Conservation (phyloP, 2,329 filamentous ascomycete genomes). For the Nemania sp. region DNA sequence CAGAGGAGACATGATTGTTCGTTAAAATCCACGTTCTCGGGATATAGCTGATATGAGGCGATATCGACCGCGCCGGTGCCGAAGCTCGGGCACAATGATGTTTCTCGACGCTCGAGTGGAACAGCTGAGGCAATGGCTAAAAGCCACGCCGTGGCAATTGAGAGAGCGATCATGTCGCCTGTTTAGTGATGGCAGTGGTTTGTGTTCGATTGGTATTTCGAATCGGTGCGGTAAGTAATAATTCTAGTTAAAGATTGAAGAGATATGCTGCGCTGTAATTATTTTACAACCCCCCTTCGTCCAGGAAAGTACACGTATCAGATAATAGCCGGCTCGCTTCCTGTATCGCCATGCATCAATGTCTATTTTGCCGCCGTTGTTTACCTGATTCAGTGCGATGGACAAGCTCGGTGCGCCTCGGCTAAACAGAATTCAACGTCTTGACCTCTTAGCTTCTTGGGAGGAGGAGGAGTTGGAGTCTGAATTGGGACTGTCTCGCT, state of each 20-base stretch:
- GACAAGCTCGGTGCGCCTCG: slow-evolving; percentile 11
- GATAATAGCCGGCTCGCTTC: background rate
- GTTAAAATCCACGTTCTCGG: slow-evolving; percentile 45
- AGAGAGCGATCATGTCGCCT: slow-evolving; percentile 20
- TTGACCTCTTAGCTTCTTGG: background rate
- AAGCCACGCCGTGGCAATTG: slow-evolving; percentile 15
- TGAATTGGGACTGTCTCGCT: background rate
- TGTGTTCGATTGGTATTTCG: background rate
- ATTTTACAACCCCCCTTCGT: too few relatives aligned
- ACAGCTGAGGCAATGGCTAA: slow-evolving; percentile 13
- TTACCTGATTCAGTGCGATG: background rate
- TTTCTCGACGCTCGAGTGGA: background rate
- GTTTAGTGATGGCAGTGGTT: background rate
- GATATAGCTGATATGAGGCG: slow-evolving; percentile 42
- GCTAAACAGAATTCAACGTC: slow-evolving; percentile 16
- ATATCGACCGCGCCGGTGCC: slow-evolving; percentile 29
- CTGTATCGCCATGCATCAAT: background rate
- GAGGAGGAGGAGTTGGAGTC: background rate
- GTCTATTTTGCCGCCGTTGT: background rate
- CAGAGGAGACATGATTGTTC: slow-evolving; percentile 39
- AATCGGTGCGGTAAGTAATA: background rate
- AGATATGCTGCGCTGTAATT: too few relatives aligned
- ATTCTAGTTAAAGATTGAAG: background rate
- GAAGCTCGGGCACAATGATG: slow-evolving; percentile 25
- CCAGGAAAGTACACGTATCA: too few relatives aligned